Conservation (phyloP, 2,329 filamentous ascomycete species). For the Lachnellula subtilissima region DNA sequence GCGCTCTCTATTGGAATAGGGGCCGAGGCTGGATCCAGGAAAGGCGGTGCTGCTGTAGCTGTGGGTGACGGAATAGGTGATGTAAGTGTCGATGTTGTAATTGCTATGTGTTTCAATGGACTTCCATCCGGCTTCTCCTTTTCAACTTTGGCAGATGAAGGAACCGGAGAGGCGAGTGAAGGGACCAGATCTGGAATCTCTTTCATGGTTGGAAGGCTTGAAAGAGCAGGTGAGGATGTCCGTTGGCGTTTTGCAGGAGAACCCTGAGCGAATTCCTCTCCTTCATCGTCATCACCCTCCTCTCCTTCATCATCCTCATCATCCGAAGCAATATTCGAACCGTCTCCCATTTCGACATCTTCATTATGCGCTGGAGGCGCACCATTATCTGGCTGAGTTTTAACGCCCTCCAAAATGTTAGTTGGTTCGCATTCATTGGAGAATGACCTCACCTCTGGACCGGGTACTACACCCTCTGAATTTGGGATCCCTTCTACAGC, state of each 20-base stretch:
- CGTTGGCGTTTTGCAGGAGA: slow-evolving; percentile 28
- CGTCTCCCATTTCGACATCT: slow-evolving; percentile 32
- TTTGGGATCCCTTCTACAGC: slow-evolving; percentile 8
- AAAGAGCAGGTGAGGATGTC: slow-evolving; percentile 17
- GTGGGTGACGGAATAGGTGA: slow-evolving; percentile 21
- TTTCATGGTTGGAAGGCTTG: slow-evolving; percentile 7
- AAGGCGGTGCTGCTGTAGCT: background rate
- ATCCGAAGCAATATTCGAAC: slow-evolving; percentile 26
- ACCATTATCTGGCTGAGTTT: slow-evolving; percentile 18
- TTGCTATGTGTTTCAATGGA: slow-evolving; percentile 27
- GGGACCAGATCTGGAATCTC: slow-evolving; percentile 10
- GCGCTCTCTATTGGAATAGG: background rate
- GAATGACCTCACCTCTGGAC: slow-evolving; percentile 22
- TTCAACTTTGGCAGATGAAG: slow-evolving; percentile 11
- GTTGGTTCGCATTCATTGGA: background rate
- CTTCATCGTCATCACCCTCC: slow-evolving; percentile 43
- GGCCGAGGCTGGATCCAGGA: slow-evolving; percentile 1
- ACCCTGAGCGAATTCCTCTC: slow-evolving; percentile 31
- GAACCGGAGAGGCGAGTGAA: slow-evolving; percentile 9
- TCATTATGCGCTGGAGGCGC: slow-evolving; percentile 19
- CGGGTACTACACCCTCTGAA: slow-evolving; percentile 7
- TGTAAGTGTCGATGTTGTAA: slow-evolving; percentile 26
- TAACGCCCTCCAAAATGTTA: slow-evolving; percentile 21
- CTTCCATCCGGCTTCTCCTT: slow-evolving; percentile 23
- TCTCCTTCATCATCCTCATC: slow-evolving; percentile 26